Conservation (phyloP, 1,139 yeast species). For the Pichia sp. region DNA sequence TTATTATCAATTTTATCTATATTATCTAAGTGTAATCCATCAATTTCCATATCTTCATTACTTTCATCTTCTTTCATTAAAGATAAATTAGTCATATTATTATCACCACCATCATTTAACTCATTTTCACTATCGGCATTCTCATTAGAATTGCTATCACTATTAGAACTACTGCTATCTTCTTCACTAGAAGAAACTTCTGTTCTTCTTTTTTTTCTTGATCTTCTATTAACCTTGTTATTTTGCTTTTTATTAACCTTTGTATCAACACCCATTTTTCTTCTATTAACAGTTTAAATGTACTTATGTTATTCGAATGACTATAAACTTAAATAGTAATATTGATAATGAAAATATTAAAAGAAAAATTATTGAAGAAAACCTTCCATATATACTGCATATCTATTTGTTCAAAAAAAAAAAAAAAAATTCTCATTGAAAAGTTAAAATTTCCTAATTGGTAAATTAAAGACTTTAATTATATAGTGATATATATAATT, state of each 20-base stretch:
- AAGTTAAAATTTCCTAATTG: too few species aligned
- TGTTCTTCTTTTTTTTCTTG: slow-evolving; percentile 77
- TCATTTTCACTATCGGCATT: slow-evolving; percentile 13
- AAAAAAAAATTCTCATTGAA: background rate
- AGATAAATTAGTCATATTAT: background rate
- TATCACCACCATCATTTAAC: background rate
- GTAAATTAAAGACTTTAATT: too few species aligned
- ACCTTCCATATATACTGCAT: too few species aligned
- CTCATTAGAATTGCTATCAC: background rate
- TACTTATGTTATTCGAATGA: too few species aligned
- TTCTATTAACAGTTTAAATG: too few species aligned
- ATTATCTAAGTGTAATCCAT: background rate
- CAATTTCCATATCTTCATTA: slow-evolving; percentile 2
- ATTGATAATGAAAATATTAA: too few species aligned
- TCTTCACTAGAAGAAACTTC: slow-evolving; percentile 36
- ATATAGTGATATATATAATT: too few species aligned
- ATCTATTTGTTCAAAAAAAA: too few species aligned
- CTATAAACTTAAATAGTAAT: too few species aligned
- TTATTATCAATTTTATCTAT: too few species aligned
- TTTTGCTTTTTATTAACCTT: background rate
- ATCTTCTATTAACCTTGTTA: slow-evolving; percentile 31
- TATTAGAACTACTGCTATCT: slow-evolving; percentile 12
- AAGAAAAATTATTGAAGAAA: too few species aligned
- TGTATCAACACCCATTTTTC: background rate
- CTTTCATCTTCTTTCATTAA: slow-evolving; percentile 16